Conservation (phyloP, 2,329 filamentous ascomycete species). For the Cladosporium oxysporum region DNA sequence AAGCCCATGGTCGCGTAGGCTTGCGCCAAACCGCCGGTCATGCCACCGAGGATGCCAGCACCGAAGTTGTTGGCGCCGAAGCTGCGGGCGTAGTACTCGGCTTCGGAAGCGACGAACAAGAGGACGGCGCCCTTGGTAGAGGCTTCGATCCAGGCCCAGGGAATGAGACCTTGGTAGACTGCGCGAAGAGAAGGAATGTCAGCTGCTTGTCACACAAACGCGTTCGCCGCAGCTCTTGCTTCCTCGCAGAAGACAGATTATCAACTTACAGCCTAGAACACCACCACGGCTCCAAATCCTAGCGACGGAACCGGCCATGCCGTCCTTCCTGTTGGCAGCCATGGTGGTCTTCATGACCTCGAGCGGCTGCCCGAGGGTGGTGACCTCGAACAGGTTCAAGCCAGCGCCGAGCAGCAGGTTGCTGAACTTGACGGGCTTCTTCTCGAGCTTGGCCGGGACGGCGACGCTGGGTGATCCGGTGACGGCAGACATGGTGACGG, state of each 20-base stretch:
- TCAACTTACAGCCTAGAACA: constrained; percentile 81
- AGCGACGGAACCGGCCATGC: constrained; percentile 76
- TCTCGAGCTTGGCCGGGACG: constrained; percentile 69
- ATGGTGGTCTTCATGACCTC: constrained; percentile 99
- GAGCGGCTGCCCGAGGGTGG: constrained; percentile 75
- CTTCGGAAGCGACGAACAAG: constrained; percentile 97
- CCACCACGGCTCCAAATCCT: constrained; percentile 95
- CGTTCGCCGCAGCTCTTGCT: not conserved
- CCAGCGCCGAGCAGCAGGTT: constrained; percentile 93
- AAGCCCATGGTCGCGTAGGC: constrained; percentile 99
- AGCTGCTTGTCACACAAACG: not conserved
- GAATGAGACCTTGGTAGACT: constrained; percentile 99
- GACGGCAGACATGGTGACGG: constrained; percentile 39
- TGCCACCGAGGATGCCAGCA: constrained; percentile 85
- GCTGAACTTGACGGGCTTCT: constrained; percentile 99
- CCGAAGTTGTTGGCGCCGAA: constrained; percentile 83
- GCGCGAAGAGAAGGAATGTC: constrained; percentile 27
- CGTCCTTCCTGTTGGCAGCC: constrained; percentile 92
- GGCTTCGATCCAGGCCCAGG: constrained; percentile 99
- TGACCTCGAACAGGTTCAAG: constrained; percentile 92
- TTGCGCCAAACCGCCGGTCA: constrained; percentile 92
- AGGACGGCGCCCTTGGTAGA: constrained; percentile 99
- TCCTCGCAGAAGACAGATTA: not conserved
- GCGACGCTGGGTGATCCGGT: constrained; percentile 44
- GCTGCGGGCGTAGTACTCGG: constrained; percentile 84